Base-by-base conservation (phyloP, 1,284 basidiomycete genomes). In the Ustilago cynodontis region DNA sequence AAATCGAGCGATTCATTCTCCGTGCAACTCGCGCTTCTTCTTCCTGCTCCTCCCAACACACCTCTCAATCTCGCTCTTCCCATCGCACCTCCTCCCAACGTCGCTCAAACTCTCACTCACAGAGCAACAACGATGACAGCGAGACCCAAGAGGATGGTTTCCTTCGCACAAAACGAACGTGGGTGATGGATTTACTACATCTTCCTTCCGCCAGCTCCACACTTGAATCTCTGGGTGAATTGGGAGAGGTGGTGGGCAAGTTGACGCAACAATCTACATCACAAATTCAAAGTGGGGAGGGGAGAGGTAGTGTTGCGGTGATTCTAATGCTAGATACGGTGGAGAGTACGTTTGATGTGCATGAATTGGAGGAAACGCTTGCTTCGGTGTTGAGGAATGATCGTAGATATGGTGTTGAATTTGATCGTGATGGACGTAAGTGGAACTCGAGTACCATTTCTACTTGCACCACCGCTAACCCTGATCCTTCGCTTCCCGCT, bases 81-180 rank as follows among this genome's bases (percentile, higher is more conserved):
- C 22, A 24, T 8, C 26, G 24, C 10, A 2, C 5, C 47, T 51
- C 49, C 0, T 65, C 22, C 24, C 47, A 16, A 1, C 26, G 24
- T 18, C 47, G 26, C 11, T 51, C 49, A 0, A 65, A 67, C 28
- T 65, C 66, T 7, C 60, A 63, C 16, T 70, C 72, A 31, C 33
- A 56, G 20, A 7, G 20, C 10, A 26, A 31, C 7, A 62, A 75
- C 47, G 71, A 74, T 59, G 71, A 77, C 24, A 61, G 57, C 1
- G 75, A 77, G 20, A 77, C 75, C 13, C 75, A 77, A 39, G 75
- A 77, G 33, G 75, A 77, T 35, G 66, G 65, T 1, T 59, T 70
- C 9, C 41, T 77, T 10, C 53, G 75, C 0, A 73, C 71, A 24
- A 77, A 77, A 20, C 57, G 58, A 22, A 20, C 70, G 5, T 77